phyloP scores from a whole-genome alignment of 768 basidiomycete genomes.

The Asterophora lycoperdoides region DNA sequence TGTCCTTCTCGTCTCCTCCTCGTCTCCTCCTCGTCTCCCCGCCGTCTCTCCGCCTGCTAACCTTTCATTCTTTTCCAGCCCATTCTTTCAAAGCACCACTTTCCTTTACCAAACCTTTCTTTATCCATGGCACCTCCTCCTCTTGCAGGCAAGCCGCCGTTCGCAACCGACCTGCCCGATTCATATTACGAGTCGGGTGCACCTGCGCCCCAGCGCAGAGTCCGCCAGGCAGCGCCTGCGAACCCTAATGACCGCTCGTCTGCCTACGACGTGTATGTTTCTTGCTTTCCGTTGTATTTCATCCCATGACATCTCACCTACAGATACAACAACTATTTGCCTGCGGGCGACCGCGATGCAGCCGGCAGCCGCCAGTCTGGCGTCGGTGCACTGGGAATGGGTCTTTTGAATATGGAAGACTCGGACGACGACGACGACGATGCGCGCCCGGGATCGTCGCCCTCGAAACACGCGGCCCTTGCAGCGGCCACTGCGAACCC shows the following conservation, averaged over 20 bases:
- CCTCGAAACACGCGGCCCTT: conserved; percentile 35
- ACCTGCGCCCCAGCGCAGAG: conserved; percentile 36
- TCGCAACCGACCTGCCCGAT: conserved; percentile 66
- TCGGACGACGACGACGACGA: conserved; percentile 41
- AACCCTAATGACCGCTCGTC: conserved; percentile 56
- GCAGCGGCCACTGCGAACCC: conserved; percentile 28
- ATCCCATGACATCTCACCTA: background rate
- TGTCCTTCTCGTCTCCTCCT: background rate
- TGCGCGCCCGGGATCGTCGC: conserved; percentile 12
- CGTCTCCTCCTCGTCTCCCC: background rate
- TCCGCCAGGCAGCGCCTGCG: conserved; percentile 41
- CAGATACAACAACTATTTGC: conserved; percentile 65
- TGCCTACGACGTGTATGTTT: conserved; percentile 64
- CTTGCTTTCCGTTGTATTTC: conserved; percentile 4
- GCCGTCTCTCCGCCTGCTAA: conserved; percentile 1
- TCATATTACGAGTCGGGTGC: conserved; percentile 46
- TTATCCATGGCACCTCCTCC: conserved; percentile 42
- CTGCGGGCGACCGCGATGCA: conserved; percentile 19
- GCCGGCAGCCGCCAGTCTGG: conserved; percentile 46
- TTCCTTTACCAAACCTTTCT: conserved; percentile 18
- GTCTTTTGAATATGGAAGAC: conserved; percentile 43
- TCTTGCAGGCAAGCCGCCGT: conserved; percentile 60
- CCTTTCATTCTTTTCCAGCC: conserved; percentile 6
- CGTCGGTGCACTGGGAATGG: conserved; percentile 49
- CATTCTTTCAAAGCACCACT: too few species aligned